A percentile compares a stretch with the other conserved stretches of the same genome.
Conservation (phyloP, 805 yeast species). For the Ogataea methylovora region DNA sequence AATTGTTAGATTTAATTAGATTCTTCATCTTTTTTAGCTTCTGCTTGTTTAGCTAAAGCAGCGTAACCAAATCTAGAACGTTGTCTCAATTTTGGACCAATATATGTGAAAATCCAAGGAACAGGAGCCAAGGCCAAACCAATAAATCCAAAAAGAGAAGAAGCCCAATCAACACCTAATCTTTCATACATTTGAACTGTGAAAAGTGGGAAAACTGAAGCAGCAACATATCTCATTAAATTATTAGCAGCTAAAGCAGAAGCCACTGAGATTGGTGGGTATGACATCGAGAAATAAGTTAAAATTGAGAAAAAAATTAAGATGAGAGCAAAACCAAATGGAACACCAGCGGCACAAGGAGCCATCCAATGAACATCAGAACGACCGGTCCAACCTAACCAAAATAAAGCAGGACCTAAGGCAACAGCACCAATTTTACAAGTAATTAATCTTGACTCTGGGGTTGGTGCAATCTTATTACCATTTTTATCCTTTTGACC, state of each 20-base stretch:
- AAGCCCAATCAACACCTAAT: slow-evolving; percentile 74
- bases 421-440: slow-evolving; percentile 63
- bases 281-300: slow-evolving; percentile 61
- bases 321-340: slow-evolving; percentile 70
- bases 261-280: slow-evolving; percentile 72
- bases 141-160: slow-evolving; percentile 57
- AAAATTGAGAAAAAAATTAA: slow-evolving; percentile 64
- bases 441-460: slow-evolving; percentile 52
- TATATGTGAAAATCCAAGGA: slow-evolving; percentile 59
- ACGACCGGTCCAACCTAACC: slow-evolving; percentile 78
- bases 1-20: too few relatives aligned
- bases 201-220: slow-evolving; percentile 79
- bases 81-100: slow-evolving; percentile 51
- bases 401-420: slow-evolving; percentile 63
- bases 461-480: slow-evolving; percentile 44
- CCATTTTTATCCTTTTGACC: slow-evolving; percentile 51
- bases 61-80: slow-evolving; percentile 53
- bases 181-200: slow-evolving; percentile 75
- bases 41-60: slow-evolving; percentile 26
- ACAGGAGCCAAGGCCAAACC: slow-evolving; percentile 66
- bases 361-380: slow-evolving; percentile 64
- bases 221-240: slow-evolving; percentile 63
- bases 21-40: slow-evolving; percentile 3
- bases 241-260: slow-evolving; percentile 90
- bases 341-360: slow-evolving; percentile 68